Percentiles rank a stretch among this genome's conserved stretches.
Evolutionary conservation across 805 yeast species (phyloP).

Genomic region (Pichia occidentalis): DNA sequence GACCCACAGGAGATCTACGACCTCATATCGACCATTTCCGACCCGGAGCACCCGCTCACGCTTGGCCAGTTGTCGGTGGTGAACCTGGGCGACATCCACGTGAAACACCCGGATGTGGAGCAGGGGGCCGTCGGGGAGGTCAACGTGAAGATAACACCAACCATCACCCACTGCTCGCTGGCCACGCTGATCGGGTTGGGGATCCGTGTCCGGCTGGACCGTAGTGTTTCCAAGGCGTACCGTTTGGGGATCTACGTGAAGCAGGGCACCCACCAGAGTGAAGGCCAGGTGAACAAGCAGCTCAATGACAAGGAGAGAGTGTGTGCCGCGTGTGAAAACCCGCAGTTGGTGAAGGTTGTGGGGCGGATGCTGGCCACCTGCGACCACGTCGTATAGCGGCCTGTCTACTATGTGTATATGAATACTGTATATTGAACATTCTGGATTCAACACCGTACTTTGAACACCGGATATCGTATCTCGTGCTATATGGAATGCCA

Average conservation of each 20-base stretch:
- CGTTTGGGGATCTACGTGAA: constrained; percentile 74
- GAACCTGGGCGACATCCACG: constrained; percentile 71
- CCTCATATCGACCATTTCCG: constrained; percentile 77
- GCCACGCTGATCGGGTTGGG: constrained; percentile 96
- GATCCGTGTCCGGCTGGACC: constrained; percentile 81
- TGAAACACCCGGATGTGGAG: constrained; percentile 49
- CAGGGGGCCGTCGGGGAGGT: constrained; percentile 60
- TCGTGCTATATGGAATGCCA: too few relatives aligned
- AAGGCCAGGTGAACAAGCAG: constrained; percentile 92
- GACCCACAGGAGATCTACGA: constrained; percentile 90
- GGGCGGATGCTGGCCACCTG: constrained; percentile 89
- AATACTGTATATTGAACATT: too few relatives aligned
- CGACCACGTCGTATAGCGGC: neutral
- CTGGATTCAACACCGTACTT: too few relatives aligned
- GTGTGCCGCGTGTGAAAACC: constrained; percentile 97
- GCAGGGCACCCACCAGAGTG: constrained; percentile 94
- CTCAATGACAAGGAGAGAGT: constrained; percentile 95
- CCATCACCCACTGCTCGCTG: constrained; percentile 94
- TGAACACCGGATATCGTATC: too few relatives aligned
- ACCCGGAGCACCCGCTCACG: constrained; percentile 96
- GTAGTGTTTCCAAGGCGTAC: constrained; percentile 81
- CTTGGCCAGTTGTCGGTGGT: constrained; percentile 94
- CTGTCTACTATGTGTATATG: neutral
- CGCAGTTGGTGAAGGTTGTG: constrained; percentile 82
- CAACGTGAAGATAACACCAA: constrained; percentile 83